Base-by-base conservation (phyloP, 1,284 basidiomycete species). In the Moniliella sp. region DNA sequence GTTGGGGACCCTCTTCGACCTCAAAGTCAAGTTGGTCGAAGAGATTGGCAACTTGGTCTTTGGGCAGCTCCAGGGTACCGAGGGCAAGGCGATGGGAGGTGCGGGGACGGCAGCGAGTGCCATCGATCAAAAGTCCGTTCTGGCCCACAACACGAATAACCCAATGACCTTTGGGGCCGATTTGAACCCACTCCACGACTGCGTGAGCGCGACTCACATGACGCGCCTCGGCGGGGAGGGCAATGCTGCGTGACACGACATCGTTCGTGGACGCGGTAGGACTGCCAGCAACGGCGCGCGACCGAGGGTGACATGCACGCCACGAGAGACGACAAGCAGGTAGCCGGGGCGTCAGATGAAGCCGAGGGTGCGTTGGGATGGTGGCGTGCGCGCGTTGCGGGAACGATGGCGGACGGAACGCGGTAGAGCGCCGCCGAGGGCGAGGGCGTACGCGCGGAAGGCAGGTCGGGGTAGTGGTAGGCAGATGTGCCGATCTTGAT, bases 151-250 rank as follows among this genome's bases (percentile, higher is more conserved):
- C 44, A 12, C 46, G 42, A 15, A 57, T 36, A 18, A 57, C 39
- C 28, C 53, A 58, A 8, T 45, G 42, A 18, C 53, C 53, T 12
- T 31, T 39, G 34, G 36, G 34, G 4, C 37, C 35, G 27, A 57
- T 52, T 15, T 53, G 56, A n/a, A 52, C 43, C 43, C 44, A 57
- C n/a, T 52, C 50, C 17, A 58, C 36, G 29, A 58, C 42, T 13
- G 53, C 53, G 29, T 58, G 56, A 10, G 46, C 33, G 13, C 56
- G 45, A 25, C 45, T 49, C 16, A 53, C 54, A 35, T 58, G 51
- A 15, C 43, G 42, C 4, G 54, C 54, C 4, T 39, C 36, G 25
- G 42, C 42, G 13, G 56, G 50, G 5, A 58, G 42, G 15, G 21
- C 21, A n/a, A 23, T 23, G 21, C n/a, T 23, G 21, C 21, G 21